Conservation (phyloP, 2,329 filamentous ascomycete species). For the Polychaeton citri region DNA sequence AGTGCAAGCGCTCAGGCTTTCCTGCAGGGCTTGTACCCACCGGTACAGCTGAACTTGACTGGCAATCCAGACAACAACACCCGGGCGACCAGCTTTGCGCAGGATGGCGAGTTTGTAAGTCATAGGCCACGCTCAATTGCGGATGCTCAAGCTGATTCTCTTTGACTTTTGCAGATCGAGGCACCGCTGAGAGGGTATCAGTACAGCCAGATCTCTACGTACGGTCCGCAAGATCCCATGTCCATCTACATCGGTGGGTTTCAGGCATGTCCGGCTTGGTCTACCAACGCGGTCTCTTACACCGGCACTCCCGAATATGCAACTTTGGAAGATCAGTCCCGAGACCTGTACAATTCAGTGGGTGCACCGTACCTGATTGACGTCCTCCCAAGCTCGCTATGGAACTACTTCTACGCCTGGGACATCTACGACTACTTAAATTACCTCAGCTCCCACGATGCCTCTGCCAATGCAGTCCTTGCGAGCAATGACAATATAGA, state of each 20-base stretch:
- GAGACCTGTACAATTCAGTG: slow-evolving; percentile 34
- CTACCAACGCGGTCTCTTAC: slow-evolving; percentile 27
- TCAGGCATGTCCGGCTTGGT: slow-evolving; percentile 16
- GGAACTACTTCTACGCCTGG: slow-evolving; percentile 39
- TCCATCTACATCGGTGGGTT: slow-evolving; percentile 37
- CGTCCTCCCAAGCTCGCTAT: slow-evolving; percentile 24
- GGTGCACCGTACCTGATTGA: slow-evolving; percentile 30
- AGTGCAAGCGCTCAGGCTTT: slow-evolving; percentile 45
- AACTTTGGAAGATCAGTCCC: slow-evolving; percentile 23
- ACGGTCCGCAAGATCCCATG: slow-evolving; percentile 32
- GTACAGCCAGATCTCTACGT: slow-evolving; percentile 37
- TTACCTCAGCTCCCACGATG: slow-evolving; percentile 41
- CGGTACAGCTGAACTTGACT: slow-evolving; percentile 21
- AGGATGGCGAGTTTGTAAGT: not conserved
- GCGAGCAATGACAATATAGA: slow-evolving; percentile 11
- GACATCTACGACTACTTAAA: slow-evolving; percentile 43
- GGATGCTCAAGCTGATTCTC: too few species aligned
- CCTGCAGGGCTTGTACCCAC: slow-evolving; percentile 49
- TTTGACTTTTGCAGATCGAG: slow-evolving; percentile 19
- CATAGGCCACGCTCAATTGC: too few species aligned
- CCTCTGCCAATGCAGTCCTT: slow-evolving; percentile 23
- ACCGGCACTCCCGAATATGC: slow-evolving; percentile 27
- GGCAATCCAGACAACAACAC: not conserved
- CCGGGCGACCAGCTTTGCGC: not conserved
- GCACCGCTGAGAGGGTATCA: slow-evolving; percentile 44